Percentiles rank a stretch among this genome's conserved stretches.
Evolutionary conservation across 805 yeast genomes (phyloP).

Genomic region (Spathaspora hagerdaliae): DNA sequence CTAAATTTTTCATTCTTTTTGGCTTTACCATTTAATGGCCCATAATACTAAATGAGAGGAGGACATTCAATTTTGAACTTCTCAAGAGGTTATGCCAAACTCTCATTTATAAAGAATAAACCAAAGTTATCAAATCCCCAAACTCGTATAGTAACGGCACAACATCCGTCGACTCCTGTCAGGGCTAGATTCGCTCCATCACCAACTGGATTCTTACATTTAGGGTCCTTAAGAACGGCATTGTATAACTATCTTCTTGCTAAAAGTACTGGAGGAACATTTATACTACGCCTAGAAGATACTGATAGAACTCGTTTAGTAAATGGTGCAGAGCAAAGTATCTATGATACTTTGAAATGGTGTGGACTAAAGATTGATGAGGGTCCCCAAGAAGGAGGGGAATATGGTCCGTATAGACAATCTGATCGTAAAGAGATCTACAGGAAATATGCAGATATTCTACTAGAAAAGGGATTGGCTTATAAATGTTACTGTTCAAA

Average conservation of each 20-base stretch:
- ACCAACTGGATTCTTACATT: conserved; percentile 92
- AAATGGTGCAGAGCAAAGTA: conserved; percentile 75
- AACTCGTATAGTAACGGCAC: neutral
- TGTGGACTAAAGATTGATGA: conserved; percentile 75
- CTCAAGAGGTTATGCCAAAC: neutral
- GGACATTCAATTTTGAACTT: neutral
- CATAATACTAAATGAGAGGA: no score
- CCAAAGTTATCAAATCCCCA: conserved; percentile 1
- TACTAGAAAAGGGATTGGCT: conserved; percentile 67
- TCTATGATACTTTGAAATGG: conserved; percentile 75
- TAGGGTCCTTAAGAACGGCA: conserved; percentile 93
- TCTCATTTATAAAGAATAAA: conserved; percentile 1
- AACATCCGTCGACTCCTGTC: conserved; percentile 52
- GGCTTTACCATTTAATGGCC: no score
- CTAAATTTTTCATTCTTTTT: neutral
- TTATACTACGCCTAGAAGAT: conserved; percentile 82
- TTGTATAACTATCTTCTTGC: conserved; percentile 85
- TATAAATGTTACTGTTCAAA: conserved; percentile 85
- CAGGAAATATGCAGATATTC: conserved; percentile 47
- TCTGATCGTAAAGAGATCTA: conserved; percentile 74
- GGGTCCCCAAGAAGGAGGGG: conserved; percentile 63
- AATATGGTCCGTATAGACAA: conserved; percentile 77
- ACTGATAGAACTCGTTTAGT: conserved; percentile 84
- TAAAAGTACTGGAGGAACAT: conserved; percentile 71
- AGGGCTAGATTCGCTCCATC: conserved; percentile 96